Percentiles rank a stretch among this genome's conserved stretches.
Conservation (phyloP, 805 yeast genomes). For the Metschnikowia shivogae region DNA sequence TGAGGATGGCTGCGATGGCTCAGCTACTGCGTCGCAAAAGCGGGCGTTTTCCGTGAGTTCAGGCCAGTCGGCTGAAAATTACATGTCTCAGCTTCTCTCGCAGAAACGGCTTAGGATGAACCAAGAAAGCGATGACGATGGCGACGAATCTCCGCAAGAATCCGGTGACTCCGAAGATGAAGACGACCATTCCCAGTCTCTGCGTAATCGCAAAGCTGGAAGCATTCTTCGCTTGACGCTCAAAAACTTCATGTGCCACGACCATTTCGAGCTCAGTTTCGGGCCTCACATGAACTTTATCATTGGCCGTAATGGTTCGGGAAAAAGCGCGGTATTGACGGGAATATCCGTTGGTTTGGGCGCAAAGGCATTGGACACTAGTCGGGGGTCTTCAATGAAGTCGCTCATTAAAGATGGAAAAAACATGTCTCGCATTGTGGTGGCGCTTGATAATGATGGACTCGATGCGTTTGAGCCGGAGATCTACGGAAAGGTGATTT, state of each 20-base stretch:
- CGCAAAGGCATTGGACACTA: slow-evolving; percentile 82
- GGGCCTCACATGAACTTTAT: slow-evolving; percentile 84
- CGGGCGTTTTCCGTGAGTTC: slow-evolving; percentile 4
- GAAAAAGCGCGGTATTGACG: slow-evolving; percentile 83
- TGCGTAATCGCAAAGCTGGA: slow-evolving; percentile 46
- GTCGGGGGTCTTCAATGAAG: slow-evolving; percentile 70
- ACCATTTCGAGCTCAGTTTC: slow-evolving; percentile 65
- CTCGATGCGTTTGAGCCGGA: slow-evolving; percentile 61
- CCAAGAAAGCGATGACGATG: slow-evolving; percentile 18
- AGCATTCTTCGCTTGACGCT: slow-evolving; percentile 60
- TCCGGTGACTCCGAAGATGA: slow-evolving; percentile 19
- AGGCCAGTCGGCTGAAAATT: slow-evolving; percentile 19
- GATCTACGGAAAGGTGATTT: slow-evolving; percentile 63
- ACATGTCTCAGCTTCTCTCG: slow-evolving; percentile 17
- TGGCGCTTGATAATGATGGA: slow-evolving; percentile 63
- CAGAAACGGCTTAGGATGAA: slow-evolving; percentile 13
- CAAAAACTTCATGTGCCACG: slow-evolving; percentile 87
- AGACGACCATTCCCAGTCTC: slow-evolving; percentile 7
- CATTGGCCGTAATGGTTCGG: slow-evolving; percentile 88
- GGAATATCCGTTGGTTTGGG: slow-evolving; percentile 87
- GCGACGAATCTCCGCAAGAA: slow-evolving; percentile 15
- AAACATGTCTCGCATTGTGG: slow-evolving; percentile 59
- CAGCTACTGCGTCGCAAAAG: not conserved
- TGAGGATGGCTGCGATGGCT: not conserved
- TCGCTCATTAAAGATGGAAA: slow-evolving; percentile 76